A percentile compares a stretch with the other conserved stretches of the same genome.
Evolutionary conservation across 805 yeast species (phyloP).

Genomic region (Saccharomyces kudriavzevii): DNA sequence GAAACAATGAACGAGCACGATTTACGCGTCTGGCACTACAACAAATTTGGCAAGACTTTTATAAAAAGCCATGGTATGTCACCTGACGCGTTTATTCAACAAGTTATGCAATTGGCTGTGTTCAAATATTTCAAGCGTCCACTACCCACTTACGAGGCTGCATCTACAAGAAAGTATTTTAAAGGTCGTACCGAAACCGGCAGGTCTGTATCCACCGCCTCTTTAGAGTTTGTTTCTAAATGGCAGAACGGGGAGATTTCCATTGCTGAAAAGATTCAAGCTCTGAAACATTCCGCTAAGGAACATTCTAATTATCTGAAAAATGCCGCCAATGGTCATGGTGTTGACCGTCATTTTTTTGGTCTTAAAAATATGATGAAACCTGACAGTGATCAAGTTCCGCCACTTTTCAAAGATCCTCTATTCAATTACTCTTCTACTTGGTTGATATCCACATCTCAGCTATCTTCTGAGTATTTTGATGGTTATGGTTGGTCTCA

Average conservation of each 20-base stretch:
- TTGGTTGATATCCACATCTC: slow-evolving; percentile 88
- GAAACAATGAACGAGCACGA: slow-evolving; percentile 53
- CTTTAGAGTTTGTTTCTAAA: slow-evolving; percentile 59
- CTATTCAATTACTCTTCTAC: slow-evolving; percentile 65
- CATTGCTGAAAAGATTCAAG: slow-evolving; percentile 47
- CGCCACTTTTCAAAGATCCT: slow-evolving; percentile 68
- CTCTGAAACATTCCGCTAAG: slow-evolving; percentile 63
- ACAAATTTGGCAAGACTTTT: slow-evolving; percentile 76
- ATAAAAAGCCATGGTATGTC: slow-evolving; percentile 79
- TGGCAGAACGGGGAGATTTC: slow-evolving; percentile 51
- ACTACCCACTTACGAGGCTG: slow-evolving; percentile 92
- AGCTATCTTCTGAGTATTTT: slow-evolving; percentile 73
- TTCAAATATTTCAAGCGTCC: slow-evolving; percentile 71
- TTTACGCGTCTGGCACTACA: slow-evolving; percentile 69
- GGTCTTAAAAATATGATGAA: slow-evolving; percentile 71
- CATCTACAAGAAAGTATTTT: slow-evolving; percentile 82
- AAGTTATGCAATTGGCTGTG: slow-evolving; percentile 85
- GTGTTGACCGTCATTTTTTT: slow-evolving; percentile 88
- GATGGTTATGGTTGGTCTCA: slow-evolving; percentile 96
- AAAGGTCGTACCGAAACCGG: slow-evolving; percentile 94
- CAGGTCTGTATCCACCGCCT: slow-evolving; percentile 69
- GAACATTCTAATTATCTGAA: slow-evolving; percentile 69
- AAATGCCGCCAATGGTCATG: slow-evolving; percentile 76
- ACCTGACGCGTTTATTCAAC: slow-evolving; percentile 90
- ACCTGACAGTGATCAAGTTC: slow-evolving; percentile 45